phyloP scores from a whole-genome alignment of 257 asterid species.

The Jaltomata sinuosa region DNA sequence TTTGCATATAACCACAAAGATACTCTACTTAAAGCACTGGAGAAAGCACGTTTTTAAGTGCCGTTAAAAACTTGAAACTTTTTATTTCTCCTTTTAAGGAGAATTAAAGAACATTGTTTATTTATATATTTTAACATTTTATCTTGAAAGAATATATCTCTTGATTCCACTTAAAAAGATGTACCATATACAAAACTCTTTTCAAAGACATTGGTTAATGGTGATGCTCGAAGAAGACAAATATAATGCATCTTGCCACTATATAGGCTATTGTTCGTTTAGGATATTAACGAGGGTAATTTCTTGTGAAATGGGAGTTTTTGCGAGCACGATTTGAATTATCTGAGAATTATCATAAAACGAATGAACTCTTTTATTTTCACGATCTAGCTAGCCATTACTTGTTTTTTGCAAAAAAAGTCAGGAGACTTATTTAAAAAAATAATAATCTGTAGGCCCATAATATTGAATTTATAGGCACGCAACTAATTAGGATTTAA shows the following conservation, averaged over 20 bases:
- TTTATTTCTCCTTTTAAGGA: neutral
- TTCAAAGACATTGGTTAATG: neutral
- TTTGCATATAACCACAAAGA: neutral
- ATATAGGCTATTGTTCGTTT: neutral
- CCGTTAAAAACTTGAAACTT: neutral
- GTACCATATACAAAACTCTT: neutral
- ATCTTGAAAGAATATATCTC: neutral
- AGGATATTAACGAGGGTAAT: neutral
- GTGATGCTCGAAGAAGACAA: neutral
- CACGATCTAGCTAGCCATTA: too few relatives aligned
- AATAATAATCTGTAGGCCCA: too few relatives aligned
- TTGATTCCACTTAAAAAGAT: neutral
- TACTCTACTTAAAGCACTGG: neutral
- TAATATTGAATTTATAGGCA: too few relatives aligned
- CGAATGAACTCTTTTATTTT: too few relatives aligned
- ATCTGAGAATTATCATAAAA: too few relatives aligned
- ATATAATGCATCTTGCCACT: neutral
- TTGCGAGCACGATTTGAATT: too few relatives aligned
- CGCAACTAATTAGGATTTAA: too few relatives aligned
- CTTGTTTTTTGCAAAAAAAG: too few relatives aligned
- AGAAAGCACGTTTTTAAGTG: neutral
- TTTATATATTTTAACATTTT: neutral
- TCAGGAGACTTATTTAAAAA: too few relatives aligned
- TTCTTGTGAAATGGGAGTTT: too few relatives aligned
- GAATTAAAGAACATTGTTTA: neutral